phyloP scores from a whole-genome alignment of 208 protist genomes.

The Trichomonas vaginalis region DNA sequence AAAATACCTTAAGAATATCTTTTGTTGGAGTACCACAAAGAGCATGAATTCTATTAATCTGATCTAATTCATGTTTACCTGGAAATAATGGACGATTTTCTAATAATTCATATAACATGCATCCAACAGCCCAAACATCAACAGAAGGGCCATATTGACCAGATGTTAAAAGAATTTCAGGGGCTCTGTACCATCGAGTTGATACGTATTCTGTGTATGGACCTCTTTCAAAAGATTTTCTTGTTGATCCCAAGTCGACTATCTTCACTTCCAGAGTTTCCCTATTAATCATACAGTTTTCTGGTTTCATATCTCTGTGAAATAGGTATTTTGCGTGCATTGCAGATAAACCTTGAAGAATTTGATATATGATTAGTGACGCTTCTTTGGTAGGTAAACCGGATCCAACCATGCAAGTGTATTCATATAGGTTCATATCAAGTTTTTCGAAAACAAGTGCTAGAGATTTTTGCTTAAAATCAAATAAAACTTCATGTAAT shows the following conservation, averaged over 20 bases:
- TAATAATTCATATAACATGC: conserved; percentile 31
- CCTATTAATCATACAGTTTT: background rate
- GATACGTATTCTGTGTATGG: background rate
- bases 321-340: background rate
- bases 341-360: background rate
- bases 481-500: background rate
- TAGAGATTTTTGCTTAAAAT: background rate
- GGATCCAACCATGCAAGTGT: background rate
- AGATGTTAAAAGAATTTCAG: background rate
- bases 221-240: background rate
- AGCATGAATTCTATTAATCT: background rate
- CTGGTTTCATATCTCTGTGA: background rate
- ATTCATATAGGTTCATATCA: background rate
- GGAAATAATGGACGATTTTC: conserved; percentile 27
- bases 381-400: background rate
- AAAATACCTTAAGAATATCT: background rate
- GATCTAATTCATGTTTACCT: conserved; percentile 9
- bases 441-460: background rate
- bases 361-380: background rate
- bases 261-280: background rate
- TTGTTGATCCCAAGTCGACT: background rate
- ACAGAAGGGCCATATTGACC: background rate
- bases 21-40: background rate
- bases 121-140: conserved; percentile 33
- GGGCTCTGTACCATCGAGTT: background rate